Base-by-base conservation (phyloP, 1,284 basidiomycete species). In the Sphagnurus paluster region DNA sequence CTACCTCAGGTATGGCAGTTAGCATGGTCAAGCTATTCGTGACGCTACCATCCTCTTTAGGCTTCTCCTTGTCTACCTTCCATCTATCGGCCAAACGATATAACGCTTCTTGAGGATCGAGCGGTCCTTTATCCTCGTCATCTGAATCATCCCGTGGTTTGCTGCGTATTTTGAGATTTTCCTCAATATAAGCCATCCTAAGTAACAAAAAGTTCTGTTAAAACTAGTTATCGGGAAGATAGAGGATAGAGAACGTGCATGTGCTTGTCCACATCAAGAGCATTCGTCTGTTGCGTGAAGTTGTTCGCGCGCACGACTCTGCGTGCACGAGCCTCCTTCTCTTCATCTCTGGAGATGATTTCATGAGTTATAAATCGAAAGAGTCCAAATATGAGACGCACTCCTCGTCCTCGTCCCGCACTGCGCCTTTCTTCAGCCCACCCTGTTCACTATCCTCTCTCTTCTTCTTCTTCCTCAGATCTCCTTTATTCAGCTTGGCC, bases 101-200 rank as follows among this genome's bases (percentile, higher is more conserved):
- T 14, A 98, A 76, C 39, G 89, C 90, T 50, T 93, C 92, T 54
- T 90, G 79, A 5, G 90, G 87, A 55, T 93, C 87, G 14, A 67
- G 57, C 5, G 79, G 74, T 3, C 69, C 70, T 13, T 67, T 62
- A 6, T 35, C 34, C 23, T 75, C 60, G 21, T 75, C 70, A 13
- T 75, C 66, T 3, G 62, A 63, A 11, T 68, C 72, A 8, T 81
- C 76, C 19, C 68, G 71, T 14, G 77, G 74, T 40, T 77, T 79
- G 54, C 82, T 78, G n/a, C 85, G 85, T 38, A 91, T 80, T 59
- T 80, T 84, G 60, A 99, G 77, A 64, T 98, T 97, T 58, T 89
- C 82, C 61, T 98, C 96, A 46, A 98, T 98, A 60, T 96, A 98
- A 1, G 87, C 90, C 90, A 98, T 94, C 95, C 94, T 97, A 59